These are phyloP conservation scores for Actinomortierella ambigua DNA, from an alignment of 371 early-diverging fungal genomes.

Conservation along the genomic window DNA sequence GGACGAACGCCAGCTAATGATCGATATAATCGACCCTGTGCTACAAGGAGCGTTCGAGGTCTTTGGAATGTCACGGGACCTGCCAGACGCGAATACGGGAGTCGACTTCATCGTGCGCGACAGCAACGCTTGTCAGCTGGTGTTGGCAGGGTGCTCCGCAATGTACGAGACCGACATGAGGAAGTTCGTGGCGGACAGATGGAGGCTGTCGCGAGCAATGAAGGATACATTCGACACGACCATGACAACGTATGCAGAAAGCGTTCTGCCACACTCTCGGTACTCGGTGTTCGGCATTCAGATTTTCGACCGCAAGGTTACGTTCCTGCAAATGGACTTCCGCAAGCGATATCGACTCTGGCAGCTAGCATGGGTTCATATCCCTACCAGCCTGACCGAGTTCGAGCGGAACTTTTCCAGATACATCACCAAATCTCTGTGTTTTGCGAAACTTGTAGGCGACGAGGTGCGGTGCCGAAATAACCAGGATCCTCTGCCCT, in stretches of 20 bases:
- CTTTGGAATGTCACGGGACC: neutral
- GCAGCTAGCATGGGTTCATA: neutral
- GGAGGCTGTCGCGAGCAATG: conserved; percentile 3
- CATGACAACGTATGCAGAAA: conserved; percentile 2
- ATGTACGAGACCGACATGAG: conserved; percentile 1
- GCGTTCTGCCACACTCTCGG: neutral
- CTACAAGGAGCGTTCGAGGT: conserved; percentile 2
- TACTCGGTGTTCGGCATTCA: conserved; percentile 3
- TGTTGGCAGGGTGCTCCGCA: neutral
- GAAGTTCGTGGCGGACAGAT: neutral
- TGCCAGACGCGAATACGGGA: neutral
- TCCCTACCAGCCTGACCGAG: neutral
- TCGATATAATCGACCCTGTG: conserved; percentile 3
- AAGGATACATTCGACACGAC: conserved; percentile 4
- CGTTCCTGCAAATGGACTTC: conserved; percentile 6
- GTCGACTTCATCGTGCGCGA: neutral
- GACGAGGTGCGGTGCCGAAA: neutral
- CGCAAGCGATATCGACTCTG: conserved; percentile 2
- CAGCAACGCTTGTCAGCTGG: neutral
- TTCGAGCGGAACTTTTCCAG: neutral
- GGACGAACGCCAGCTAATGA: conserved; percentile 1
- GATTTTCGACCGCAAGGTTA: neutral
- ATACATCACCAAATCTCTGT: conserved; percentile 1
- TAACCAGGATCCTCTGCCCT: neutral
- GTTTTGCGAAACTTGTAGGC: neutral